A percentile compares a stretch with the other conserved stretches of the same genome.
These are phyloP conservation scores for Emergomyces orientalis DNA, from an alignment of 2,329 filamentous ascomycete genomes.

Conservation along the genomic window DNA sequence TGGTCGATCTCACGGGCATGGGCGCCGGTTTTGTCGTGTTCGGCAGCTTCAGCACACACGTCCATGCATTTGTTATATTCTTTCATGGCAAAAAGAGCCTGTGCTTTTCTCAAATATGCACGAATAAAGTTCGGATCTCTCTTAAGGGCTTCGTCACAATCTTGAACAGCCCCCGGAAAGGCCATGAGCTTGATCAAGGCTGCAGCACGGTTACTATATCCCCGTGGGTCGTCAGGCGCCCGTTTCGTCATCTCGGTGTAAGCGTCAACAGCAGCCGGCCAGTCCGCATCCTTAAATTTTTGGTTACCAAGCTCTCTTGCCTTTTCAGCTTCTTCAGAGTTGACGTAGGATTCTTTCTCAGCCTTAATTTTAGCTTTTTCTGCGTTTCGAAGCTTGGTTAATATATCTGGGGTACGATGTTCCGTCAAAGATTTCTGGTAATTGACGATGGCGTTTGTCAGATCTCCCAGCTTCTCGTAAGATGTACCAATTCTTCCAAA, in stretches of 20 bases:
- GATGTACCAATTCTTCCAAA: constrained; percentile 90
- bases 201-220: constrained; percentile 94
- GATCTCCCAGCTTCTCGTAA: constrained; percentile 81
- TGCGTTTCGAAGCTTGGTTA: constrained; percentile 81
- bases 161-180: constrained; percentile 85
- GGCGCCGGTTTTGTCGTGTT: constrained; percentile 68
- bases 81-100: constrained; percentile 93
- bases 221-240: constrained; percentile 80
- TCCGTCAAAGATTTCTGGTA: constrained; percentile 93
- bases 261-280: constrained; percentile 86
- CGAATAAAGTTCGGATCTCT: constrained; percentile 87
- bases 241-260: constrained; percentile 98
- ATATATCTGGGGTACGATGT: constrained; percentile 88
- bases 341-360: constrained; percentile 71
- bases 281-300: constrained; percentile 95
- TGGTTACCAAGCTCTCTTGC: constrained; percentile 89
- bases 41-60: constrained; percentile 69
- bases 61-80: constrained; percentile 95
- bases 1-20: constrained; percentile 87
- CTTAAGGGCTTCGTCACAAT: constrained; percentile 87
- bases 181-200: constrained; percentile 95
- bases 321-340: constrained; percentile 87
- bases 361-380: constrained; percentile 77
- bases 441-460: constrained; percentile 70
- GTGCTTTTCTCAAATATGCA: constrained; percentile 92